phyloP scores from a whole-genome alignment of 768 basidiomycete species.

The Gymnopilus junonius region DNA sequence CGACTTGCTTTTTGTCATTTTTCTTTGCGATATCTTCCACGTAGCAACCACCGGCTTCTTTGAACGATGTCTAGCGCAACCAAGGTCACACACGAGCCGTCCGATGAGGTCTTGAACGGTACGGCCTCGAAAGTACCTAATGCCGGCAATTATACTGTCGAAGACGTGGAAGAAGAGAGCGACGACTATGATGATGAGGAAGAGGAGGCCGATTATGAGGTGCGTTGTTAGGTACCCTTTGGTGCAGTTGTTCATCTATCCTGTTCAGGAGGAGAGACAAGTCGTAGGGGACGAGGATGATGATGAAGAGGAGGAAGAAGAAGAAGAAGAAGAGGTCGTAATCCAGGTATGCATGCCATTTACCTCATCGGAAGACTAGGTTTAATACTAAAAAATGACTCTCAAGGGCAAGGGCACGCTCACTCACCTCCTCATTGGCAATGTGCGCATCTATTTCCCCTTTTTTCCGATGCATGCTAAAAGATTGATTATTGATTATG shows the following conservation, averaged over 20 bases:
- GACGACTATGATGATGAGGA: conserved; percentile 33
- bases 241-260: neutral
- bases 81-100: neutral
- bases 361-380: neutral
- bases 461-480: neutral
- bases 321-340: conserved; percentile 12
- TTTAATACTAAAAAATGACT: neutral
- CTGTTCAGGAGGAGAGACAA: conserved; percentile 24
- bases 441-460: conserved; percentile 24
- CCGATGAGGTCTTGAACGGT: conserved; percentile 4
- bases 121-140: conserved; percentile 1
- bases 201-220: conserved; percentile 27
- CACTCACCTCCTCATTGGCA: conserved; percentile 34
- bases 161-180: conserved; percentile 31
- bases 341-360: conserved; percentile 7
- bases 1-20: neutral
- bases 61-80: conserved; percentile 4
- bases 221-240: conserved; percentile 9
- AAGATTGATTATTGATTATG: neutral
- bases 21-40: neutral
- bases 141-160: conserved; percentile 11
- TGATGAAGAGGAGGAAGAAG: conserved; percentile 29
- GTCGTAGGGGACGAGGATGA: conserved; percentile 28
- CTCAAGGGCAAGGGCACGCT: conserved; percentile 22
- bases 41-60: conserved; percentile 4